Base-by-base conservation (phyloP, 306 rosid genomes). In the Calophaca sinica region DNA sequence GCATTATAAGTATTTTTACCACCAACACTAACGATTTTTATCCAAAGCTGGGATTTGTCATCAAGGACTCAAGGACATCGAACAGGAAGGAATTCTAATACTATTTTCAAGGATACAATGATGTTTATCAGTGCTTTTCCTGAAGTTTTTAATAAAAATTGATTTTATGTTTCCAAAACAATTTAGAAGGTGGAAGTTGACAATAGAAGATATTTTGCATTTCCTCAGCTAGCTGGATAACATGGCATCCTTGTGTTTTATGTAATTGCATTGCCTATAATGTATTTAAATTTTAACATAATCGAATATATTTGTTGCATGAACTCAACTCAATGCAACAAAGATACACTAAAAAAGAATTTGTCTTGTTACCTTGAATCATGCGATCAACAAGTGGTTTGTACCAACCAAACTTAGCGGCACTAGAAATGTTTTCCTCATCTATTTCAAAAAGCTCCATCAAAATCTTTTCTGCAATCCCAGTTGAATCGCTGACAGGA, bases 401-500 rank as follows among this genome's bases (percentile, higher is more conserved):
- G 79, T 81, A 89, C 93, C 96, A 89, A 71, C 93, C 96, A 82
- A 84, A 73, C 55, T 68, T 83, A 52, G 97, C 97, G 9, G 93
- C 96, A 78, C 31, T 12, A 26, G 70, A 70, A 73, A 89, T 83
- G 70, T 54, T 85, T 32, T 80, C 85, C 84, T 89, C 91, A 9
- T 89, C 84, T 66, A 85, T 84, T 70, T 85, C 84, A 58, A 88
- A 86, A 80, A 91, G 84, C 65, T 85, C 81, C 82, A 55, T 53
- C 89, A 89, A 74, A 62, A 91, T 89, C 58, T 50, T 85, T 48
- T 89, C 91, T 10, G 93, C 89, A 57, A 72, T 79, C 76, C 66
- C 89, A 54, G 91, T 76, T 54, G 93, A 86, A 78, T 80, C 89
- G 36, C 52, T 70, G 63, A 59, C 59, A 6, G 84, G 38, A 67